These are phyloP conservation scores for Ehretia macrophylla DNA, from an alignment of 257 asterid genomes.

Conservation along the genomic window DNA sequence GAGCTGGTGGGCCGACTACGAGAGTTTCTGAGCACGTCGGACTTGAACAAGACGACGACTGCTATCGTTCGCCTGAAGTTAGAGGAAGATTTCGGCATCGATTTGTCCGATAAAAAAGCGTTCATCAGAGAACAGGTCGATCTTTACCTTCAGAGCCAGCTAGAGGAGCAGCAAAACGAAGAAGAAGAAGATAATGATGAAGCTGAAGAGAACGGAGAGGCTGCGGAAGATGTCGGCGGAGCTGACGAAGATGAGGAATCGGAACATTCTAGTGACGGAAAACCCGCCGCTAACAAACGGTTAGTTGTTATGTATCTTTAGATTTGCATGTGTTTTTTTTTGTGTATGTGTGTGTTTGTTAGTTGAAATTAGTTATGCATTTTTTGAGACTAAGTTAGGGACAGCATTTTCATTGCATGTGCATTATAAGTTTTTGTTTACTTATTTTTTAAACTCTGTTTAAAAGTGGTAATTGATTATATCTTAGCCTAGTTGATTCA, in stretches of 20 bases:
- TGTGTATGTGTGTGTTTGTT: not conserved
- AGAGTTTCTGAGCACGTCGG: constrained; percentile 68
- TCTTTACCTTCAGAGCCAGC: constrained; percentile 49
- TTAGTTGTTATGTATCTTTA: constrained; percentile 14
- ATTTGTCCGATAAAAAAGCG: constrained; percentile 68
- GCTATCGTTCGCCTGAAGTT: constrained; percentile 70
- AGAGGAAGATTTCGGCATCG: constrained; percentile 77
- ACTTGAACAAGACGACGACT: constrained; percentile 72
- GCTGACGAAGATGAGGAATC: constrained; percentile 33
- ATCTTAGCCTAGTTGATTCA: too few species aligned
- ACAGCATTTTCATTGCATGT: not conserved
- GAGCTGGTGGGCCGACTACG: constrained; percentile 65
- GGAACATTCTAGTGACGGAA: constrained; percentile 23
- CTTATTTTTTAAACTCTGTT: too few species aligned
- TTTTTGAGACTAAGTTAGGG: not conserved
- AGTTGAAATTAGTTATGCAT: too few species aligned
- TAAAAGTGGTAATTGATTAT: too few species aligned
- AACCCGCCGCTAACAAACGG: constrained; percentile 39
- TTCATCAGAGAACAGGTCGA: constrained; percentile 80
- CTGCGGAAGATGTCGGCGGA: constrained; percentile 21
- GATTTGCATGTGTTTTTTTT: not conserved
- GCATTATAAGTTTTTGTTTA: too few species aligned
- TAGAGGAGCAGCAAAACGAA: constrained; percentile 29
- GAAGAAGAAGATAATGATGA: constrained; percentile 28
- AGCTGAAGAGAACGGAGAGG: constrained; percentile 8